Evolutionary conservation across 768 basidiomycete genomes (phyloP).

Genomic region (Dacryopinax spathularia): DNA sequence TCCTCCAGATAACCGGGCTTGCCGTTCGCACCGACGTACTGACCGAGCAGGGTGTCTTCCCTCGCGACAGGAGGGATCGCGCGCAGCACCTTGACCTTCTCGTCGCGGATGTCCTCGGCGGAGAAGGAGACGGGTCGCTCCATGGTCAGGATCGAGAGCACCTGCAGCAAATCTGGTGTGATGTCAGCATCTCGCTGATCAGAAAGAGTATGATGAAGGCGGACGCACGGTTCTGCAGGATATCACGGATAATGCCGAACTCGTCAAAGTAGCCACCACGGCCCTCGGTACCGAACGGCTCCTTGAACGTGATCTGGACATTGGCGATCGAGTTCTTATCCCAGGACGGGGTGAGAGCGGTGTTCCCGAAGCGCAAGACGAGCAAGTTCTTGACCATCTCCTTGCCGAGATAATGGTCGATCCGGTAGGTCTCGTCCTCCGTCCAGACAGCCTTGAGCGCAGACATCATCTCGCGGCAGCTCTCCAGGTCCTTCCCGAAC

Average conservation of each 20-base stretch:
- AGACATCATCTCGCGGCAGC: constrained; percentile 60
- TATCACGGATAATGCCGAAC: constrained; percentile 96
- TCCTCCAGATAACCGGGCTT: constrained; percentile 99
- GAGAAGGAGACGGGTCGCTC: constrained; percentile 96
- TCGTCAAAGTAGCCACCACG: constrained; percentile 99
- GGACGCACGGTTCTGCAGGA: constrained; percentile 89
- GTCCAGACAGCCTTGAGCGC: constrained; percentile 77
- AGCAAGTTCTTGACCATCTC: constrained; percentile 99
- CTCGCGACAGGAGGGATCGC: constrained; percentile 68
- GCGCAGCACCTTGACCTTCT: constrained; percentile 97
- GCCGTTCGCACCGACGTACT: constrained; percentile 75
- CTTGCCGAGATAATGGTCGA: constrained; percentile 98
- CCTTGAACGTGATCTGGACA: constrained; percentile 99
- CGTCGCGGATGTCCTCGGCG: constrained; percentile 93
- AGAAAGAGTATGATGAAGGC: background rate
- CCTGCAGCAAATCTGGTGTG: constrained; percentile 73
- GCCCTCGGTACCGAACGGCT: constrained; percentile 98
- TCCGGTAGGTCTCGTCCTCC: constrained; percentile 97
- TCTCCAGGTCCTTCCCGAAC: constrained; percentile 87
- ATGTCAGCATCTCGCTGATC: constrained; percentile 11
- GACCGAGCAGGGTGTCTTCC: constrained; percentile 77
- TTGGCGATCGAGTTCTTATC: constrained; percentile 93
- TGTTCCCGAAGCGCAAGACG: constrained; percentile 87
- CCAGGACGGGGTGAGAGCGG: constrained; percentile 77
- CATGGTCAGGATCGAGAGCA: constrained; percentile 90